These are phyloP conservation scores for Seiridium unicorne DNA, from an alignment of 2,329 filamentous ascomycete species.

Conservation along the genomic window DNA sequence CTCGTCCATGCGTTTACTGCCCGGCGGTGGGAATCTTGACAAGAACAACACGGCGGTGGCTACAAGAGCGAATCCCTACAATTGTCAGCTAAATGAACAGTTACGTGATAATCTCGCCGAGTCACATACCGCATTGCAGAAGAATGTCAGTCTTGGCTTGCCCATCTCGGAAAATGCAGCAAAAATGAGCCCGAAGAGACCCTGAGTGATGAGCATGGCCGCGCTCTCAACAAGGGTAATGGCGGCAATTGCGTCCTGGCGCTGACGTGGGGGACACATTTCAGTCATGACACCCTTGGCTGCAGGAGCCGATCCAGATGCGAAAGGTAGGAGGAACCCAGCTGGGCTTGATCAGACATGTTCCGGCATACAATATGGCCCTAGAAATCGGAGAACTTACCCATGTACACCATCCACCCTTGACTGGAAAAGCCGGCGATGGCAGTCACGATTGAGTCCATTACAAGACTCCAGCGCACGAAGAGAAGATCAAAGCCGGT, in stretches of 20 bases:
- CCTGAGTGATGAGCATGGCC: constrained; percentile 61
- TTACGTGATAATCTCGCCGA: no score
- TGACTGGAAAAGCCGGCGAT: constrained; percentile 60
- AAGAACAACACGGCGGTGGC: neutral
- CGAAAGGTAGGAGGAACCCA: constrained; percentile 63
- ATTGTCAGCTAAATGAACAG: neutral
- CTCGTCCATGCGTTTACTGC: constrained; percentile 3
- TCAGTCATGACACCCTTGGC: constrained; percentile 73
- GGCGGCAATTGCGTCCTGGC: constrained; percentile 65
- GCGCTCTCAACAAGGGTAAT: constrained; percentile 71
- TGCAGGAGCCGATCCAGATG: constrained; percentile 66
- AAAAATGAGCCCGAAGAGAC: constrained; percentile 67
- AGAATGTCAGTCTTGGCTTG: constrained; percentile 62
- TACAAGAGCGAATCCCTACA: neutral
- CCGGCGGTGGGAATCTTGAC: constrained; percentile 1
- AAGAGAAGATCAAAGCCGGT: constrained; percentile 64
- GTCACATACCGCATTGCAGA: constrained; percentile 59
- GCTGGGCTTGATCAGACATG: constrained; percentile 32
- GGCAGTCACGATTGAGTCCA: constrained; percentile 64
- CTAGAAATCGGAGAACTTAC: constrained; percentile 28
- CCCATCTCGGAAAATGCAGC: constrained; percentile 60
- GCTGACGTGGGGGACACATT: constrained; percentile 61
- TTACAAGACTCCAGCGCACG: constrained; percentile 61
- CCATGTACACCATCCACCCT: constrained; percentile 68
- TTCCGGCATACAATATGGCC: neutral